A percentile compares a stretch with the other conserved stretches of the same genome.
Conservation (phyloP, 768 basidiomycete genomes). For the Mycena chlorophos region DNA sequence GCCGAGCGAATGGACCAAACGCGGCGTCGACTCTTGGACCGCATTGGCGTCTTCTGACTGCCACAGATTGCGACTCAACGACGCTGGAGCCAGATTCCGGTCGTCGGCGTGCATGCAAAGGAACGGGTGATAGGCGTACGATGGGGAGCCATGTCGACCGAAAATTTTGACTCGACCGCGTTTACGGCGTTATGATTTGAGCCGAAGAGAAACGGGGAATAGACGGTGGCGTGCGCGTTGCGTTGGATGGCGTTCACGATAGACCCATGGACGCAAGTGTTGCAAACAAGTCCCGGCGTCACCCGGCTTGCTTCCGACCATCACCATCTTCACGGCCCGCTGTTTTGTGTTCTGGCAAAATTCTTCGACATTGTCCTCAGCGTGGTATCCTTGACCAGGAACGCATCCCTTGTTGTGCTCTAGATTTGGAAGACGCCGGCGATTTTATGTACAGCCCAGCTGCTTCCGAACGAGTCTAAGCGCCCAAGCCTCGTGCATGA, state of each 20-base stretch:
- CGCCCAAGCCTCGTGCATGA: not conserved
- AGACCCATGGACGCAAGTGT: not conserved
- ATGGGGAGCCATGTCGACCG: conserved; percentile 15
- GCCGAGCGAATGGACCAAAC: conserved; percentile 67
- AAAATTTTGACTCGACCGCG: conserved; percentile 7
- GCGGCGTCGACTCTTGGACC: conserved; percentile 36
- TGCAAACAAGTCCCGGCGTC: not conserved
- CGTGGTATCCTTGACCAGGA: no score
- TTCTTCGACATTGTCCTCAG: no score
- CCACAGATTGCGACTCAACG: conserved; percentile 55
- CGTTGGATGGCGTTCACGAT: not conserved
- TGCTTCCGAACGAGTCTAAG: not conserved
- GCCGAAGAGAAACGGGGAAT: not conserved
- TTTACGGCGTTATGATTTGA: not conserved
- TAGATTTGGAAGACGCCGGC: not conserved
- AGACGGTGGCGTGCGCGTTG: not conserved
- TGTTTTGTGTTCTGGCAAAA: no score
- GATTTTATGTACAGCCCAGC: not conserved
- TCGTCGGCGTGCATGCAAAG: conserved; percentile 8
- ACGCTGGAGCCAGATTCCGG: conserved; percentile 40
- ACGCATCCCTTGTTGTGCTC: no score
- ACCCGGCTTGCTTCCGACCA: not conserved
- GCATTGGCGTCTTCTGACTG: conserved; percentile 32
- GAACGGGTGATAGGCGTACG: conserved; percentile 13
- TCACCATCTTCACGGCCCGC: no score